Conservation (phyloP, 2,329 filamentous ascomycete genomes). For the Sclerotinia sclerotiorum region DNA sequence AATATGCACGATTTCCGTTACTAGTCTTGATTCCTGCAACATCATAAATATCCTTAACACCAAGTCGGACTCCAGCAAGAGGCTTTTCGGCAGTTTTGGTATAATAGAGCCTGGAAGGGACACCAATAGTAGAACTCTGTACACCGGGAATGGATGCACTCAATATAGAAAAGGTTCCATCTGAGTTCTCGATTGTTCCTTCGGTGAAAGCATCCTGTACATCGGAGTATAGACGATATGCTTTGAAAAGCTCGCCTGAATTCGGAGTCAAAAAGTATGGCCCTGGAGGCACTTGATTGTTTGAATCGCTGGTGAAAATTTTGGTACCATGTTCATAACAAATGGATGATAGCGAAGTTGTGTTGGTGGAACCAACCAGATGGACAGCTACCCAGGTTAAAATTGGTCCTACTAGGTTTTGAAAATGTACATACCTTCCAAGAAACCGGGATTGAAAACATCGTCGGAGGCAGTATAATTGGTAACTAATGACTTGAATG, state of each 20-base stretch:
- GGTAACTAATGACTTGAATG: conserved; percentile 29
- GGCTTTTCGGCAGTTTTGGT: conserved; percentile 54
- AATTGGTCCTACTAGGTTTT: background rate
- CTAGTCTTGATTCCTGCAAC: conserved; percentile 56
- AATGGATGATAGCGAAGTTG: conserved; percentile 25
- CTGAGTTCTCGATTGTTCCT: conserved; percentile 42
- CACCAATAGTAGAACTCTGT: conserved; percentile 49
- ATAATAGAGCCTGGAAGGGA: conserved; percentile 62
- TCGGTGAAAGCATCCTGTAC: conserved; percentile 51
- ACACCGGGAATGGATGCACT: conserved; percentile 45
- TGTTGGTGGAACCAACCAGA: conserved; percentile 15
- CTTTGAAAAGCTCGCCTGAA: conserved; percentile 48
- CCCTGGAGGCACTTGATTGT: conserved; percentile 43
- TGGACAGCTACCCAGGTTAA: conserved; percentile 20
- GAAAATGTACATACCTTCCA: conserved; percentile 29
- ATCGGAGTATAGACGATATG: conserved; percentile 52
- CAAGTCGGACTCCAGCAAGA: conserved; percentile 59
- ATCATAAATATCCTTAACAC: conserved; percentile 63
- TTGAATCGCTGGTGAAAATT: conserved; percentile 27
- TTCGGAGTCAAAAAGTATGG: conserved; percentile 51
- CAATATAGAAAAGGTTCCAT: conserved; percentile 46
- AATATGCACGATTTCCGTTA: conserved; percentile 59
- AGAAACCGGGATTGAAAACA: conserved; percentile 37
- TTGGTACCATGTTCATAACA: conserved; percentile 31
- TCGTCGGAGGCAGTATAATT: conserved; percentile 34